These are phyloP conservation scores for Podaxis sp. DNA, from an alignment of 768 basidiomycete species.

Conservation along the genomic window DNA sequence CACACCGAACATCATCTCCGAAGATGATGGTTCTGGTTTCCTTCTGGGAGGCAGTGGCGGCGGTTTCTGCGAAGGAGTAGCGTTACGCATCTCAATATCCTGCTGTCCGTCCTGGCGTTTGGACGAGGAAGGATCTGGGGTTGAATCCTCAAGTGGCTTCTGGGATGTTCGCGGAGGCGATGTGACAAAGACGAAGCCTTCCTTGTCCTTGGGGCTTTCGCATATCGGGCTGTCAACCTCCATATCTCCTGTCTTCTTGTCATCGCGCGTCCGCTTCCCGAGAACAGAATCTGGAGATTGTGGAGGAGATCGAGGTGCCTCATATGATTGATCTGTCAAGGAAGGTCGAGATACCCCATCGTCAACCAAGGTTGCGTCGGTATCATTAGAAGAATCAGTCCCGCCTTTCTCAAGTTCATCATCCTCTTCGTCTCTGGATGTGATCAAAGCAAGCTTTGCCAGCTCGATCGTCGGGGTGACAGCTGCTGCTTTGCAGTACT, in stretches of 20 bases:
- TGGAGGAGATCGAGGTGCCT: constrained; percentile 28
- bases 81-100: constrained; percentile 36
- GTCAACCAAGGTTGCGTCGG: constrained; percentile 86
- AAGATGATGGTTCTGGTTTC: constrained; percentile 58
- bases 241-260: constrained; percentile 44
- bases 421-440: constrained; percentile 87
- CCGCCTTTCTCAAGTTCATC: constrained; percentile 71
- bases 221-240: constrained; percentile 53
- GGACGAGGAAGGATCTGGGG: constrained; percentile 34
- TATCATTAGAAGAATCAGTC: constrained; percentile 83
- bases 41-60: constrained; percentile 60
- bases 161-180: constrained; percentile 27
- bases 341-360: constrained; percentile 49
- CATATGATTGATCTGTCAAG: constrained; percentile 24
- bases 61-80: constrained; percentile 32
- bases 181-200: constrained; percentile 34
- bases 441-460: constrained; percentile 88
- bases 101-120: constrained; percentile 26
- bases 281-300: constrained; percentile 54
- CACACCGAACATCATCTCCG: constrained; percentile 90
- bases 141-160: constrained; percentile 18
- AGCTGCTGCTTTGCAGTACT: constrained; percentile 60
- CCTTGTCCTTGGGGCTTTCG: constrained; percentile 35
- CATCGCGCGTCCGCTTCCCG: constrained; percentile 67
- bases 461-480: constrained; percentile 85